phyloP scores from a whole-genome alignment of 768 basidiomycete species.

The Boletellus emodensis region DNA sequence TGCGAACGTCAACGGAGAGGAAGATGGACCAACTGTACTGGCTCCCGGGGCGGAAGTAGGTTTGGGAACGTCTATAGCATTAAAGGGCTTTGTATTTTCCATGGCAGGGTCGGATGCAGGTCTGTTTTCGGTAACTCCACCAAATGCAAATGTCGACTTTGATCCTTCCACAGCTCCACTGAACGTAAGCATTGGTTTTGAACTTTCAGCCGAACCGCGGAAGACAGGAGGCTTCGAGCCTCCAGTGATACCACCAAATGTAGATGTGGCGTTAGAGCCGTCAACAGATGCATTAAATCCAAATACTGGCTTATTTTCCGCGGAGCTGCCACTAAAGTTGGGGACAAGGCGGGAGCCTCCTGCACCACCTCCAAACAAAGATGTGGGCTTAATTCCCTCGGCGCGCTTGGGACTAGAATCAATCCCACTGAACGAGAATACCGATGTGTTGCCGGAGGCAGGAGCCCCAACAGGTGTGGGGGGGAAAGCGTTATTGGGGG shows the following conservation, averaged over 20 bases:
- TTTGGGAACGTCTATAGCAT: constrained; percentile 2
- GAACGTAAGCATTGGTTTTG: constrained; percentile 2
- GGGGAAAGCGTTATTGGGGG: constrained; percentile 14
- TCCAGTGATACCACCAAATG: constrained; percentile 5
- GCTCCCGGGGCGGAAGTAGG: constrained; percentile 1
- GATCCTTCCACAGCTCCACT: constrained; percentile 1
- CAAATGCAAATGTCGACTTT: constrained; percentile 3
- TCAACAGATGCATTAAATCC: constrained; percentile 10
- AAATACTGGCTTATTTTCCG: constrained; percentile 14
- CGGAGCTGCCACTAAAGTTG: constrained; percentile 5
- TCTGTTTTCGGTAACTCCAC: neutral
- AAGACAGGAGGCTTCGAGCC: constrained; percentile 10
- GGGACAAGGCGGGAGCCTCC: constrained; percentile 1
- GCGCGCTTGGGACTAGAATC: constrained; percentile 13
- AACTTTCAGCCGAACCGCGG: constrained; percentile 5
- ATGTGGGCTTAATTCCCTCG: constrained; percentile 13
- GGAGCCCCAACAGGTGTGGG: constrained; percentile 17
- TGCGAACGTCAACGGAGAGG: constrained; percentile 8
- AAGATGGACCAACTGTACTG: constrained; percentile 4
- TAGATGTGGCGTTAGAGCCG: constrained; percentile 11
- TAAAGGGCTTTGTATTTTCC: neutral
- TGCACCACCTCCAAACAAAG: constrained; percentile 14
- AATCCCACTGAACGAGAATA: constrained; percentile 20
- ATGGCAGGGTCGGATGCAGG: neutral
- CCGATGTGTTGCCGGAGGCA: constrained; percentile 7